Base-by-base conservation (phyloP, 139 green algal species). In the Chlamydomonas eustigma region DNA sequence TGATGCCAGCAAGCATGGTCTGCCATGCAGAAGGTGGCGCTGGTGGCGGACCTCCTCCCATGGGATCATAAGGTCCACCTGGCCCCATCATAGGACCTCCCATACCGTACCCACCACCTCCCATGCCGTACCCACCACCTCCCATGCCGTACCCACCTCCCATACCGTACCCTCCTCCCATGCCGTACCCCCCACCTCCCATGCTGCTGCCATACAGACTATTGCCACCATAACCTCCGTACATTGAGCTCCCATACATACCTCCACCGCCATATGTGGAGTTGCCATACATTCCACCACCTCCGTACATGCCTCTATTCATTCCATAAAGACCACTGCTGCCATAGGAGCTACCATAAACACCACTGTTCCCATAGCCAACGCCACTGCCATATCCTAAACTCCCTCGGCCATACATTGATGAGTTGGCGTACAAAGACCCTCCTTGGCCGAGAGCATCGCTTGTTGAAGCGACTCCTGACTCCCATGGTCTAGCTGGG, bases 21-120 rank as follows among this genome's bases (percentile, higher is more conserved):
- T 97, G 91, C 94, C 93, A 98, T 0, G 83, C 86, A 5, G 44
- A 81, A 0, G 86, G 86, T 4, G 86, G 86, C 0, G 77, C 73
- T 31, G 83, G 77, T 1, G 83, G 83, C 2, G 78, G 83, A 5
- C 37, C 25, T n/a, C n/a, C n/a, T 32, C 65, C 34, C 64, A 85
- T 86, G 8, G 86, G 83, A 44, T 83, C 86, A 31, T 80, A 70
- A 5, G 30, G 24, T 33, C 73, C 80, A 44, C 76, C 78, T 8
- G 78, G 66, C 4, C 75, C 73, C 64, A 70, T 76, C 0, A 35
- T 4, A 18, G 75, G 75, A 51, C 76, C 74, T 1, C 74, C 71
- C 4, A 85, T 84, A 22, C 89, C 75, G 39, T 82, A 83, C 33
- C 78, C 65, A 32, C 79, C 76, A 34, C 28, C 38, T 76, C 85